Evolutionary conservation across 2,329 filamentous ascomycete species (phyloP), one percentile per base, ranked within the genome.

Genomic region (Sphaerulina vaccinii): DNA sequence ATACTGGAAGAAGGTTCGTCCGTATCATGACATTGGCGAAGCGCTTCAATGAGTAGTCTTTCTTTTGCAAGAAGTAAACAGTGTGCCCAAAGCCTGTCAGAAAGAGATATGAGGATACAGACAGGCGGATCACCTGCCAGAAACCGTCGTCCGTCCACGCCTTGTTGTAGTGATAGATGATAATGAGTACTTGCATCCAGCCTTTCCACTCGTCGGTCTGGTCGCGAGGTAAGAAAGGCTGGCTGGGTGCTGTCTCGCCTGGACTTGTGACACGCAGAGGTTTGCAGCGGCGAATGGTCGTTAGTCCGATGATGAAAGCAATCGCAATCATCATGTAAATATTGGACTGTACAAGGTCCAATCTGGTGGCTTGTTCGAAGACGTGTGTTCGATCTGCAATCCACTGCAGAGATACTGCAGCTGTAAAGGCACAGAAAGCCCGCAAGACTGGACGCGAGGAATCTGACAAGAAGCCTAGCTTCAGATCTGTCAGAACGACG

Each of bases 131-230:
- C 45, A 80, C 68, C 59, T 80, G 74, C 67, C 83, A 82, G 24
- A 82, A 73, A 62, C 75, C 75, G 3, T 81, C 65, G 2, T 70
- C 63, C 54, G 71, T 71, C 5, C 75, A 79, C 21, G 75, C 78
- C 16, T 78, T 75, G 27, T 80, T 79, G 65, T 81, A 85, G 54
- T 83, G 78, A 60, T 83, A 85, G 10, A 81, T 68, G 15, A 84
- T 67, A 37, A 80, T 70, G 15, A 76, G 66, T 11, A 74, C 72
- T 57, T 85, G 82, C 79, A 86, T 82, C 74, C 81, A 79, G 2
- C 84, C 84, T 68, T 85, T 86, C 76, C 82, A 84, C 63, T 86
- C 84, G 55, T 85, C 76, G 0, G 79, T 80, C 58, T 85, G 80
- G 39, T 77, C 72, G 44, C 82, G 73, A 0, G 77, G 73, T 4